These are phyloP conservation scores for Colletotrichum lindemuthianum DNA, from an alignment of 2,329 filamentous ascomycete species.

Conservation along the genomic window DNA sequence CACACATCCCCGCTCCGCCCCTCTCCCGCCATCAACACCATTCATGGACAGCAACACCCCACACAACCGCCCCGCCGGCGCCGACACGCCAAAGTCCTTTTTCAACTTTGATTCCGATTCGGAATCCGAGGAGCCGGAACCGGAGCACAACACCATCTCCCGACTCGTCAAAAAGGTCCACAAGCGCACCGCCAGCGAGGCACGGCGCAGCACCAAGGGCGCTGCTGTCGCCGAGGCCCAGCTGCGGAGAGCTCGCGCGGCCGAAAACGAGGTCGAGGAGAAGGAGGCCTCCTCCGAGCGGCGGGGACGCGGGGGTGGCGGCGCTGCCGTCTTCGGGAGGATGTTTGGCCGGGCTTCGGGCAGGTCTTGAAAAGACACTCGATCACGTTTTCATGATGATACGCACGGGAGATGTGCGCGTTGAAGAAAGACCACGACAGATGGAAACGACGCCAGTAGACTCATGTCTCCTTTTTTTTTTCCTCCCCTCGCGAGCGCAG, in stretches of 20 bases:
- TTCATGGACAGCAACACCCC: background rate
- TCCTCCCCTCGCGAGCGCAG: too few species aligned
- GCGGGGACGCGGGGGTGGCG: slow-evolving; percentile 30
- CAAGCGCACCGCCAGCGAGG: slow-evolving; percentile 32
- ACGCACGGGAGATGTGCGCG: too few species aligned
- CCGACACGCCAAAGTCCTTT: slow-evolving; percentile 29
- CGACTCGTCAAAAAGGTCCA: slow-evolving; percentile 34
- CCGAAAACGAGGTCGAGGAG: slow-evolving; percentile 26
- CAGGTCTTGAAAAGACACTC: background rate
- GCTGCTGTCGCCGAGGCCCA: slow-evolving; percentile 27
- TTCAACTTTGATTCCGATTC: slow-evolving; percentile 38
- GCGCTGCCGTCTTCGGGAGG: slow-evolving; percentile 35
- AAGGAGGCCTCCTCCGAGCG: slow-evolving; percentile 22
- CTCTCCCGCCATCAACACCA: slow-evolving; percentile 21
- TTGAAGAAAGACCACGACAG: too few species aligned
- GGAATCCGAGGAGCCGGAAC: slow-evolving; percentile 30
- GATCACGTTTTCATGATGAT: background rate
- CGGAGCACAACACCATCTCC: slow-evolving; percentile 29
- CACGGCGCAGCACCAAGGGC: slow-evolving; percentile 28
- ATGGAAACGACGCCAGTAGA: too few species aligned
- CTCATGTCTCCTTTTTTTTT: too few species aligned
- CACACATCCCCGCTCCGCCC: slow-evolving; percentile 34
- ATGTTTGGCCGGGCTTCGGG: slow-evolving; percentile 33
- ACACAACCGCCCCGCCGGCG: background rate
- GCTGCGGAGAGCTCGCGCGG: slow-evolving; percentile 31